These are phyloP conservation scores for Talaromyces wortmannii DNA, from an alignment of 495 filamentous ascomycete genomes.

Conservation along the genomic window DNA sequence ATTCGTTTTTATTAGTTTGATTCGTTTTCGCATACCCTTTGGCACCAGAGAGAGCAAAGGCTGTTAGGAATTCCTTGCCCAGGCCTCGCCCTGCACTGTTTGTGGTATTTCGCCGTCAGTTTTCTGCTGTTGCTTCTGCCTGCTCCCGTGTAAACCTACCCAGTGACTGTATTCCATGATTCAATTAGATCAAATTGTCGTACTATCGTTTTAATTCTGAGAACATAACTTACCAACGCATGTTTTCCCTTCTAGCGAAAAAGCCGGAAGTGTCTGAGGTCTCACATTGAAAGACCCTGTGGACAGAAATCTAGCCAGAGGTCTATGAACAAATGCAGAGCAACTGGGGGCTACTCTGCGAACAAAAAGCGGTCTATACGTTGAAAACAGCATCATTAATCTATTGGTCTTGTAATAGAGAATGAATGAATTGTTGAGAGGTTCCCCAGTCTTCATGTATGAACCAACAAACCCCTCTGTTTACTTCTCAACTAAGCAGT, in stretches of 20 bases:
- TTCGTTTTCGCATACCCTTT: conserved; percentile 3
- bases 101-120: not conserved
- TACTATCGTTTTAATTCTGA: not conserved
- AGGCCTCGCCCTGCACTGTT: conserved; percentile 14
- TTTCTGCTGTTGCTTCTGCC: too few relatives aligned
- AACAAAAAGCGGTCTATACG: too few relatives aligned
- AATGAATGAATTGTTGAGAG: too few relatives aligned
- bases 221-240: conserved; percentile 10
- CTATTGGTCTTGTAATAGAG: too few relatives aligned
- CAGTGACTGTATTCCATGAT: conserved; percentile 8
- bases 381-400: too few relatives aligned
- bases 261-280: conserved; percentile 11
- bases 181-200: not conserved
- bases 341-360: too few relatives aligned
- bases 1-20: not conserved
- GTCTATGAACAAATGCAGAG: too few relatives aligned
- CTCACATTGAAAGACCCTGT: not conserved
- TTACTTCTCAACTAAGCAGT: too few relatives aligned
- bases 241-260: conserved; percentile 21
- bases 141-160: not conserved
- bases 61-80: conserved; percentile 19
- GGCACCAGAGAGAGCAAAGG: conserved; percentile 18
- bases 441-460: too few relatives aligned
- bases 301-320: too few relatives aligned
- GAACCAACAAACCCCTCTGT: too few relatives aligned